Evolutionary conservation across 495 filamentous ascomycete species (phyloP).

Genomic region (Recurvomyces mirabilis): DNA sequence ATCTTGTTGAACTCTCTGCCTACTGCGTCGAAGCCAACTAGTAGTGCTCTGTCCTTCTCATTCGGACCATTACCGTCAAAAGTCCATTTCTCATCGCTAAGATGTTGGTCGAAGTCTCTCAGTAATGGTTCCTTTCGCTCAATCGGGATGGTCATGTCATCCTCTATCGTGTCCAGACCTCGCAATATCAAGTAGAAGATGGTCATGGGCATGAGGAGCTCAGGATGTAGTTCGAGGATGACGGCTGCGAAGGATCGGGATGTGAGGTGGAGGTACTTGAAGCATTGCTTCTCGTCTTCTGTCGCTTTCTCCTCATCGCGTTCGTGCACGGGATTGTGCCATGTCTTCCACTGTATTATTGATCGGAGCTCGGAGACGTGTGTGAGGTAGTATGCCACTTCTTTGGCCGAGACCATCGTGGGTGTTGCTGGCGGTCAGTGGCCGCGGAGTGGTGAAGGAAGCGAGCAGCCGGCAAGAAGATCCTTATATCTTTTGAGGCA

Average conservation of each 20-base stretch:
- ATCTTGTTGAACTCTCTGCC: conserved; percentile 80
- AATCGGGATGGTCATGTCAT: conserved; percentile 86
- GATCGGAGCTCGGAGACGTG: conserved; percentile 71
- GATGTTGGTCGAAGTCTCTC: conserved; percentile 62
- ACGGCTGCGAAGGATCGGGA: conserved; percentile 89
- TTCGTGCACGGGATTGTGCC: conserved; percentile 86
- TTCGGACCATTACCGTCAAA: conserved; percentile 75
- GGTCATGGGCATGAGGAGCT: conserved; percentile 76
- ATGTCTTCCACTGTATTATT: conserved; percentile 95
- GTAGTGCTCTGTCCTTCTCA: conserved; percentile 86
- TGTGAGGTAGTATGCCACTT: conserved; percentile 61
- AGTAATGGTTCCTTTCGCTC: conserved; percentile 77
- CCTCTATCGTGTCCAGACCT: conserved; percentile 91
- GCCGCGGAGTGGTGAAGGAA: not conserved
- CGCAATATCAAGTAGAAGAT: conserved; percentile 92
- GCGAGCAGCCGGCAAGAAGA: no score
- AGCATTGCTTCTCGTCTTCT: conserved; percentile 63
- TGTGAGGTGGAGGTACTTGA: conserved; percentile 73
- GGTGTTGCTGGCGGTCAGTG: not conserved
- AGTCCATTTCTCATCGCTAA: conserved; percentile 80
- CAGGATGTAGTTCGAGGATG: conserved; percentile 88
- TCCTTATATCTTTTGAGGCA: no score
- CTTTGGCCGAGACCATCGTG: conserved; percentile 43
- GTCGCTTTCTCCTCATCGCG: conserved; percentile 67
- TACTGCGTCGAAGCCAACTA: conserved; percentile 82